Percentiles rank a stretch among this genome's conserved stretches.
Evolutionary conservation across 2,329 filamentous ascomycete genomes (phyloP).

Genomic region (Aspergillus puulaauensis): DNA sequence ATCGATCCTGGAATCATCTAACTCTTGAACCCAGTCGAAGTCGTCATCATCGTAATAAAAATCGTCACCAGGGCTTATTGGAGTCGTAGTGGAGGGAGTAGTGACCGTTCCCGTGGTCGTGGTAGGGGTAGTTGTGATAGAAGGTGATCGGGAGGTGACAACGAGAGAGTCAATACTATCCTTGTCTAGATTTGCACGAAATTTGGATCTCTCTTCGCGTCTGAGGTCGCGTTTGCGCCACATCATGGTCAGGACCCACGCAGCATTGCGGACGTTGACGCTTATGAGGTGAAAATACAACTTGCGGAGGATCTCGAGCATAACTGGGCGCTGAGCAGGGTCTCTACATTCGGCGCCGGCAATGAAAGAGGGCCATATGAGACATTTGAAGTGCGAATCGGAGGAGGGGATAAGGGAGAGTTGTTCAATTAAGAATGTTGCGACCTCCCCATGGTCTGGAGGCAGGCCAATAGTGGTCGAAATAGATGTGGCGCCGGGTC

Average conservation of each 20-base stretch:
- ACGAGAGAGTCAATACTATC: background rate
- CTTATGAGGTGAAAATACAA: slow-evolving; percentile 38
- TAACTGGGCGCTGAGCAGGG: slow-evolving; percentile 30
- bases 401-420: slow-evolving; percentile 35
- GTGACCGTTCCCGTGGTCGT: background rate
- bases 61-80: slow-evolving; percentile 13
- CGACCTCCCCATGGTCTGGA: slow-evolving; percentile 28
- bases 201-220: slow-evolving; percentile 14
- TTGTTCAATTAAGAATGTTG: slow-evolving; percentile 35
- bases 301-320: slow-evolving; percentile 33
- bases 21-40: slow-evolving; percentile 42
- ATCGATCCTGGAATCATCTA: slow-evolving; percentile 40
- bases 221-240: slow-evolving; percentile 41
- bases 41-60: slow-evolving; percentile 29
- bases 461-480: slow-evolving; percentile 28
- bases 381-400: slow-evolving; percentile 44
- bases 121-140: background rate
- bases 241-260: slow-evolving; percentile 41
- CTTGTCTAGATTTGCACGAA: background rate
- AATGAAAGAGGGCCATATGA: slow-evolving; percentile 46
- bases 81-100: slow-evolving; percentile 3
- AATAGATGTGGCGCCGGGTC: slow-evolving; percentile 21
- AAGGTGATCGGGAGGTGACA: background rate
- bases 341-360: slow-evolving; percentile 41
- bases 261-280: slow-evolving; percentile 41